These are phyloP conservation scores for Xylaria sp. DNA, from an alignment of 2,329 filamentous ascomycete genomes.

Conservation along the genomic window DNA sequence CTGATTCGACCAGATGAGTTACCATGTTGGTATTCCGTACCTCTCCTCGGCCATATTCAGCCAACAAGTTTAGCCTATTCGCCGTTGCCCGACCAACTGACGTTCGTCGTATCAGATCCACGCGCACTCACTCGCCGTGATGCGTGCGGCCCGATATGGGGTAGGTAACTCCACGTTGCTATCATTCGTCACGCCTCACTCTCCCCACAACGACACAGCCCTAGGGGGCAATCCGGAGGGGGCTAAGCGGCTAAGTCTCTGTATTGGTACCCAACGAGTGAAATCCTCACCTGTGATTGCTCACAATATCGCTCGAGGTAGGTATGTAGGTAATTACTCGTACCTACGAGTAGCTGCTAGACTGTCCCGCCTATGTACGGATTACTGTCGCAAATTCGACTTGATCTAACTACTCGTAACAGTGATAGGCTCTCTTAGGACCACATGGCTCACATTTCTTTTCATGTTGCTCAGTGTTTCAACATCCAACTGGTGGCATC, in stretches of 20 bases:
- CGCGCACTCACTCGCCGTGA: constrained; percentile 8
- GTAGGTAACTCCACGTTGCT: constrained; percentile 2
- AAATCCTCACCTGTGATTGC: background rate
- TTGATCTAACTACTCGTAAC: constrained; percentile 7
- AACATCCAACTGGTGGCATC: background rate
- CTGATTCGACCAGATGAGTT: background rate
- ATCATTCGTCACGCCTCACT: constrained; percentile 15
- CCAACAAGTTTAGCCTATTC: background rate
- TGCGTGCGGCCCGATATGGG: constrained; percentile 2
- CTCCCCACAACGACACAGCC: constrained; percentile 7
- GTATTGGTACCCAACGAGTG: constrained; percentile 20
- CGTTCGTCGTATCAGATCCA: constrained; percentile 5
- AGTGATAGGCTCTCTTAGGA: background rate
- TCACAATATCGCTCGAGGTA: background rate
- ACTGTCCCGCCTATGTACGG: too few relatives aligned
- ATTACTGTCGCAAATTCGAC: background rate
- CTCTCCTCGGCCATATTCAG: background rate
- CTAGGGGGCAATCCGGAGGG: background rate
- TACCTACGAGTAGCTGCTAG: too few relatives aligned
- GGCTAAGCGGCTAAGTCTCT: background rate
- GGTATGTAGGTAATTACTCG: background rate
- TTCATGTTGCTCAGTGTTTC: background rate
- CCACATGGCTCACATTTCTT: background rate
- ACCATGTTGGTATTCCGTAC: too few relatives aligned
- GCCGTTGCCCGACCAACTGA: background rate